Evolutionary conservation across 179 eudicot species (phyloP).

Genomic region (Nepenthes alata): DNA sequence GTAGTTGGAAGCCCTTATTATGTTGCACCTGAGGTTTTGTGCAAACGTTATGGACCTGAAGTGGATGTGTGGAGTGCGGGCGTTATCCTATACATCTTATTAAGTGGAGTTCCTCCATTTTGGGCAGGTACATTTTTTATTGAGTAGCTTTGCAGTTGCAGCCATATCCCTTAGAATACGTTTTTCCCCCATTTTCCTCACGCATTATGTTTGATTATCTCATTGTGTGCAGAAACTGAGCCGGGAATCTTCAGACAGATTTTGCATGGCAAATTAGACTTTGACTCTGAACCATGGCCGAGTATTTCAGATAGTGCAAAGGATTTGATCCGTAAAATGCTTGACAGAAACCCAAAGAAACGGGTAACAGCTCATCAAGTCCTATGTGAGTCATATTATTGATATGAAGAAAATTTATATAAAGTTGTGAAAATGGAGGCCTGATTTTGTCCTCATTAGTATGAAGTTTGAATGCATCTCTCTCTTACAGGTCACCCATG

Average conservation of each 20-base stretch:
- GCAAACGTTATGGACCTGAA: conserved; percentile 79
- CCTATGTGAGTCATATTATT: conserved; percentile 40
- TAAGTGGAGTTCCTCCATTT: conserved; percentile 77
- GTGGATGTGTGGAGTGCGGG: conserved; percentile 94
- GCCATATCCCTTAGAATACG: background rate
- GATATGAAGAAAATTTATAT: background rate
- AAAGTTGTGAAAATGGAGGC: background rate
- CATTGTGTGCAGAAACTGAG: conserved; percentile 52
- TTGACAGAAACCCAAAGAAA: conserved; percentile 50
- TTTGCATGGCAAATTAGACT: conserved; percentile 64
- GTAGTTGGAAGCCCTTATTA: conserved; percentile 92
- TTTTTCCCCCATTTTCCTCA: background rate
- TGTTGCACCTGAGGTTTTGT: conserved; percentile 90
- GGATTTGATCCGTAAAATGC: conserved; percentile 74
- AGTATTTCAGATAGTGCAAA: conserved; percentile 72
- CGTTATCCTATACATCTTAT: conserved; percentile 69
- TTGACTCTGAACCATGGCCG: conserved; percentile 84
- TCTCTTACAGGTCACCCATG: conserved; percentile 71
- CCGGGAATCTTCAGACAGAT: conserved; percentile 76
- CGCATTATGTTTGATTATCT: background rate
- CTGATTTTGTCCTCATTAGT: background rate
- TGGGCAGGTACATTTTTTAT: conserved; percentile 56
- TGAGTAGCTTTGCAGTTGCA: background rate
- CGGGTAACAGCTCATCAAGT: conserved; percentile 72
- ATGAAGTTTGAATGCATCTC: conserved; percentile 3